Conservation (phyloP, 495 filamentous ascomycete species). For the Collariella sp. region DNA sequence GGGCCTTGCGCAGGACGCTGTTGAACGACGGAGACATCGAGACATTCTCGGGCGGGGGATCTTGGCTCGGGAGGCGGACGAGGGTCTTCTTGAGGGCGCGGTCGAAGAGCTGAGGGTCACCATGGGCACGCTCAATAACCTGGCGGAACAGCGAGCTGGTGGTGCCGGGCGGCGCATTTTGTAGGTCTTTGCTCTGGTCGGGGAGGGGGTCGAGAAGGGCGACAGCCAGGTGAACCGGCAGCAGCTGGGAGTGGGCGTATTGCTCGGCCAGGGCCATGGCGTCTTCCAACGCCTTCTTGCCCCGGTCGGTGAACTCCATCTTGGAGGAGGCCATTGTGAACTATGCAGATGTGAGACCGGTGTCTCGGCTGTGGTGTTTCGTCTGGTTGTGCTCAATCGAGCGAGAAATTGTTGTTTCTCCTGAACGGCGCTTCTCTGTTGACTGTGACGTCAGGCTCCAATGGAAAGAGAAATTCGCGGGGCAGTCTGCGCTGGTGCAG, state of each 20-base stretch:
- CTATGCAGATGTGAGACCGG: conserved; percentile 13
- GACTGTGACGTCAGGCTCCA: conserved; percentile 25
- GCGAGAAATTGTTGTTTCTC: not conserved
- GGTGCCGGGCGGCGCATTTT: conserved; percentile 51
- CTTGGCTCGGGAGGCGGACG: conserved; percentile 85
- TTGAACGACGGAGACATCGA: conserved; percentile 70
- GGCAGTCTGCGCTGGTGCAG: not conserved
- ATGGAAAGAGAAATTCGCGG: conserved; percentile 8
- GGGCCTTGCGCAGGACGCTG: conserved; percentile 71
- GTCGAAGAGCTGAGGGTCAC: conserved; percentile 82
- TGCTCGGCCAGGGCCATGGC: conserved; percentile 73
- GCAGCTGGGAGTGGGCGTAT: conserved; percentile 82
- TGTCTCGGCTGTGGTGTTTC: conserved; percentile 13
- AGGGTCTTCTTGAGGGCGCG: conserved; percentile 81
- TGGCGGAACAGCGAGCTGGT: conserved; percentile 77
- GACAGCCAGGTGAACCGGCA: conserved; percentile 81
- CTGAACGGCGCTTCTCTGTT: not conserved
- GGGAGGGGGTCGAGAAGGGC: conserved; percentile 75
- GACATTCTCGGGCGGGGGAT: conserved; percentile 83
- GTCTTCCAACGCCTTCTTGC: conserved; percentile 77
- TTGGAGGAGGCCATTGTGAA: conserved; percentile 43
- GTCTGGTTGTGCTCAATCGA: conserved; percentile 5
- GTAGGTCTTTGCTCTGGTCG: conserved; percentile 69
- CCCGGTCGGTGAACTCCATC: conserved; percentile 88
- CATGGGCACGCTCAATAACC: conserved; percentile 87